phyloP scores from a whole-genome alignment of 169 alveolate species.

The Plasmodium billcollinsi region DNA sequence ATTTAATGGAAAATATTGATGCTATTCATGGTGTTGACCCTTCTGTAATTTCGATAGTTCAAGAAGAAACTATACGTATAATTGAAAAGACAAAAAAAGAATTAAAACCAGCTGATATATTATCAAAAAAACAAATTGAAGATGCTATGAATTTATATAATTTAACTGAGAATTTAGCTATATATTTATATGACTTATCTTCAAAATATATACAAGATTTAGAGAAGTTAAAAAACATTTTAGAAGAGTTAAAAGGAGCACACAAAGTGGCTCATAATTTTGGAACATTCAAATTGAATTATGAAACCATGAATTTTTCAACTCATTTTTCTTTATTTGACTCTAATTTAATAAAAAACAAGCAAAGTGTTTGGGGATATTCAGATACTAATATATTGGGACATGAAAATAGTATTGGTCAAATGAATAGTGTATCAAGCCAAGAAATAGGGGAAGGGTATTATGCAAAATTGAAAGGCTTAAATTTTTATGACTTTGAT shows the following conservation, averaged over 20 bases:
- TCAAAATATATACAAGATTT: slow-evolving; percentile 81
- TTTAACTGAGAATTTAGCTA: slow-evolving; percentile 75
- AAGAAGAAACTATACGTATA: slow-evolving; percentile 86
- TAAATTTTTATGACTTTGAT: slow-evolving; percentile 88
- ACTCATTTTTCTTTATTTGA: slow-evolving; percentile 88
- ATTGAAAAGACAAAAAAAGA: slow-evolving; percentile 88
- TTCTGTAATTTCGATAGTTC: slow-evolving; percentile 84
- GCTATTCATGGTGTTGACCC: slow-evolving; percentile 92
- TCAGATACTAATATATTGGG: slow-evolving; percentile 89
- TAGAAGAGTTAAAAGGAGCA: slow-evolving; percentile 84
- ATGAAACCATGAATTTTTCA: slow-evolving; percentile 87
- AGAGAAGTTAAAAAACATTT: slow-evolving; percentile 83
- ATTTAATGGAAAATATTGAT: slow-evolving; percentile 82
- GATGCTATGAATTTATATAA: slow-evolving; percentile 85
- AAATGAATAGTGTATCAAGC: slow-evolving; percentile 86
- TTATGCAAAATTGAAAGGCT: slow-evolving; percentile 87
- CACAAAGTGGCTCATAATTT: slow-evolving; percentile 85
- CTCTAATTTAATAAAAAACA: slow-evolving; percentile 82
- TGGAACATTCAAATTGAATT: slow-evolving; percentile 85
- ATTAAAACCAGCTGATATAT: slow-evolving; percentile 89
- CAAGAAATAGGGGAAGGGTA: slow-evolving; percentile 88
- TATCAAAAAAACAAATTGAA: slow-evolving; percentile 84
- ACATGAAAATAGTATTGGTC: slow-evolving; percentile 87
- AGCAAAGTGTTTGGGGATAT: slow-evolving; percentile 91
- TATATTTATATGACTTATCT: slow-evolving; percentile 79